Evolutionary conservation across 106 monocot species (phyloP).

Genomic region (Dendrobium huoshanense): DNA sequence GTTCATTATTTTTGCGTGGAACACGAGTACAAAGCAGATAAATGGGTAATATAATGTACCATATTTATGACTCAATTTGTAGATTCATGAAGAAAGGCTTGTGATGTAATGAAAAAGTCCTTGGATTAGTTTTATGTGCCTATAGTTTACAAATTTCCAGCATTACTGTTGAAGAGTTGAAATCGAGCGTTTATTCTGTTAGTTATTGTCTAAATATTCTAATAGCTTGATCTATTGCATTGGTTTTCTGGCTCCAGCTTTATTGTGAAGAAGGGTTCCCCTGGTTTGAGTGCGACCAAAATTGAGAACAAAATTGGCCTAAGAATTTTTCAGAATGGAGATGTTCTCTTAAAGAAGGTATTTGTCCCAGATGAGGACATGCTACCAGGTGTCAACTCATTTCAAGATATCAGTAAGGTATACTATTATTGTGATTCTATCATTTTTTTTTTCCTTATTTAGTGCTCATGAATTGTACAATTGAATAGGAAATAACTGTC

Average conservation of each 20-base stretch:
- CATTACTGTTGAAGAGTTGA: no score
- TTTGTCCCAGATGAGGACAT: constrained; percentile 92
- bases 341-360: constrained; percentile 76
- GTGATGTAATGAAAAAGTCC: not conserved
- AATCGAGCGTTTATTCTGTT: constrained; percentile 3
- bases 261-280: constrained; percentile 82
- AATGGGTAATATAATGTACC: constrained; percentile 56
- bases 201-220: constrained; percentile 53
- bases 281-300: constrained; percentile 71
- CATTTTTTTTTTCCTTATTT: no score
- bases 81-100: not conserved
- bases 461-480: no score
- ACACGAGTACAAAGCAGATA: constrained; percentile 68
- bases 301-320: constrained; percentile 94
- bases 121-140: not conserved
- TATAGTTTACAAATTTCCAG: no score
- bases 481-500: no score
- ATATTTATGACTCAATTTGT: not conserved
- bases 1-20: constrained; percentile 78
- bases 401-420: constrained; percentile 93
- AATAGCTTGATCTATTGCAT: no score
- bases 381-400: constrained; percentile 75
- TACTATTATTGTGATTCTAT: no score
- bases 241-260: constrained; percentile 33
- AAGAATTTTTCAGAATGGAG: constrained; percentile 96